Conservation (phyloP, 2,329 filamentous ascomycete species). For the Pestalotiopsis sp. region DNA sequence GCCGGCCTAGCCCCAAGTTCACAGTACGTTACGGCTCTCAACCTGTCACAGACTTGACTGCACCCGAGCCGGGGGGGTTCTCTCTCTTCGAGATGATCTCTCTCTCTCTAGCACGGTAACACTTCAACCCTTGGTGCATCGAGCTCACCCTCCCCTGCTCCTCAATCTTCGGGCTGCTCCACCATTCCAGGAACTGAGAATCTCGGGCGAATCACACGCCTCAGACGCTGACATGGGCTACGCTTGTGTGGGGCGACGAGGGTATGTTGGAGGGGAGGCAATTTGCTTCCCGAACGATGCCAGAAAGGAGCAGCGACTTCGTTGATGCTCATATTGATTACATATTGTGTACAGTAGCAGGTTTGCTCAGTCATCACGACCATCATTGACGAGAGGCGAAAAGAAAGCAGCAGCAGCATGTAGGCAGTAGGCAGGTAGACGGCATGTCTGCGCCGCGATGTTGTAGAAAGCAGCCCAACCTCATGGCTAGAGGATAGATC, state of each 20-base stretch:
- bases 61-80: neutral
- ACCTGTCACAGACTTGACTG: neutral
- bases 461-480: too few species aligned
- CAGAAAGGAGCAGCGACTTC: neutral
- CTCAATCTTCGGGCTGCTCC: constrained; percentile 8
- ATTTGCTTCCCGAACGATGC: constrained; percentile 9
- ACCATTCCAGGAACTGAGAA: constrained; percentile 13
- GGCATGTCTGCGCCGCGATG: neutral
- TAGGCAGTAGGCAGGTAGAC: neutral
- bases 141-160: neutral
- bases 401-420: neutral
- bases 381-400: neutral
- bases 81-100: too few species aligned
- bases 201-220: neutral
- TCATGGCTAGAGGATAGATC: neutral
- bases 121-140: constrained; percentile 5
- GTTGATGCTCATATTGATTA: neutral
- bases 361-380: neutral
- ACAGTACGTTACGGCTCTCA: neutral
- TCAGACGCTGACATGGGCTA: constrained; percentile 2
- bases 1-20: neutral
- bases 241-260: neutral
- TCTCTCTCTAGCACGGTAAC: neutral
- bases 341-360: neutral
- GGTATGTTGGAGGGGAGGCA: constrained; percentile 3